Percentiles rank a stretch among this genome's conserved stretches.
These are phyloP conservation scores for Knufia petricola DNA, from an alignment of 2,329 filamentous ascomycete genomes.

Conservation along the genomic window DNA sequence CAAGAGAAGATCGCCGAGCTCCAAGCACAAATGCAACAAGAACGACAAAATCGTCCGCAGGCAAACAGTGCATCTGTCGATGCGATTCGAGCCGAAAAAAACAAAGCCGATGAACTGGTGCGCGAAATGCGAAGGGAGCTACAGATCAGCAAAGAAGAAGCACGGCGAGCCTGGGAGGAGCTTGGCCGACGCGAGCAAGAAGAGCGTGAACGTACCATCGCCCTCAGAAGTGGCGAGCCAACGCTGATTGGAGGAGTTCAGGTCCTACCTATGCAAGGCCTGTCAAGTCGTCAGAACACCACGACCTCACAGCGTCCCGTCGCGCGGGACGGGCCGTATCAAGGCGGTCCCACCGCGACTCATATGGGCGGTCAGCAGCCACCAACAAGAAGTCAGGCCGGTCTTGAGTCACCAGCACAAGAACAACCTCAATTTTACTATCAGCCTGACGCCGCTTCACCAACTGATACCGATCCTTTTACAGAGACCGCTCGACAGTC, in stretches of 20 bases:
- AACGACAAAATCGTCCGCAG: slow-evolving; percentile 25
- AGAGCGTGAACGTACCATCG: slow-evolving; percentile 75
- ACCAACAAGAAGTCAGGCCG: slow-evolving; percentile 19
- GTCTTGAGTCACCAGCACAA: slow-evolving; percentile 27
- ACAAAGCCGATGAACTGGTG: slow-evolving; percentile 65
- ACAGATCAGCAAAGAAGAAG: slow-evolving; percentile 91
- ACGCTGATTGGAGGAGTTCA: slow-evolving; percentile 88
- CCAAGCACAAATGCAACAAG: slow-evolving; percentile 53
- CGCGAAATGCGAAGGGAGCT: slow-evolving; percentile 86
- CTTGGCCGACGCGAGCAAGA: slow-evolving; percentile 86
- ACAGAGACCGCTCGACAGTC: slow-evolving; percentile 35
- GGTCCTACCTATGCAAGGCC: slow-evolving; percentile 82
- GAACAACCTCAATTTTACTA: slow-evolving; percentile 42
- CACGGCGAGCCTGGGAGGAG: slow-evolving; percentile 92
- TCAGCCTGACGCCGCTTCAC: slow-evolving; percentile 39
- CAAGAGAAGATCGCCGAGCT: slow-evolving; percentile 74
- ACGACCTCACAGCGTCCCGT: slow-evolving; percentile 33
- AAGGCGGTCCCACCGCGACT: slow-evolving; percentile 27
- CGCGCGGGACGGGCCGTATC: slow-evolving; percentile 37
- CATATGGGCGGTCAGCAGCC: slow-evolving; percentile 25
- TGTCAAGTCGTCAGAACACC: slow-evolving; percentile 47
- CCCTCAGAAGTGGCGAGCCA: slow-evolving; percentile 77
- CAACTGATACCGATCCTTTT: slow-evolving; percentile 54
- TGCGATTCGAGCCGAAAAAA: slow-evolving; percentile 58
- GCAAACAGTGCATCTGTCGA: slow-evolving; percentile 48